Conservation (phyloP, 345 rosid species). For the Microcos paniculata region DNA sequence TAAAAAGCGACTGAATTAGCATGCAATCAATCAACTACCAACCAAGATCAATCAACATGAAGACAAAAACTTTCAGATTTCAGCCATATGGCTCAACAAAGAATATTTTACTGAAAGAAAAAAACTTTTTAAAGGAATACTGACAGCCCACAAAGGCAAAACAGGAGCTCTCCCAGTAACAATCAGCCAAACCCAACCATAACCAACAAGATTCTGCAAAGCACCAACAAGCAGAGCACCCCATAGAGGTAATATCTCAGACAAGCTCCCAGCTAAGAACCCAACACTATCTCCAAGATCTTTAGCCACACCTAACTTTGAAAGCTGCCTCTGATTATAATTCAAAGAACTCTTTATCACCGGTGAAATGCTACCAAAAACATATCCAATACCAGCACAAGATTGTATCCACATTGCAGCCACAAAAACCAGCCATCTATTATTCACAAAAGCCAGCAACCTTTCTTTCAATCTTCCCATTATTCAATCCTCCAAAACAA, state of each 20-base stretch:
- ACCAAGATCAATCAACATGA: conserved; percentile 11
- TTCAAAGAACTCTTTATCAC: conserved; percentile 83
- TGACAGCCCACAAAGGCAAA: conserved; percentile 95
- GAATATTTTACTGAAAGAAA: neutral
- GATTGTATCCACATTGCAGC: conserved; percentile 99
- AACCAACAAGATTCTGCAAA: conserved; percentile 82
- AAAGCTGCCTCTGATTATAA: conserved; percentile 82
- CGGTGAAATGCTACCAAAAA: conserved; percentile 97
- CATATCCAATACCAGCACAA: conserved; percentile 88
- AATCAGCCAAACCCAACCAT: conserved; percentile 96
- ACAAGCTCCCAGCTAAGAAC: conserved; percentile 83
- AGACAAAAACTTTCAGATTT: neutral
- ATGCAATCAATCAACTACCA: neutral
- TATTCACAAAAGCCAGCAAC: conserved; percentile 51
- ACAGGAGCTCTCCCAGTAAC: conserved; percentile 69
- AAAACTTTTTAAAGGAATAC: conserved; percentile 28
- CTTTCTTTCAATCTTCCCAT: conserved; percentile 55
- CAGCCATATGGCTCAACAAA: neutral
- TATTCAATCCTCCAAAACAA: neutral
- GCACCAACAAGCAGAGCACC: conserved; percentile 91
- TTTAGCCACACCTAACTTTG: conserved; percentile 91
- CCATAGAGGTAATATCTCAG: conserved; percentile 92
- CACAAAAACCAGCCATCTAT: conserved; percentile 95
- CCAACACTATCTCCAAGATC: conserved; percentile 99
- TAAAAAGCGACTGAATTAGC: neutral